Conservation (phyloP, 1,284 basidiomycete genomes). For the Nidula niveotomentosa region DNA sequence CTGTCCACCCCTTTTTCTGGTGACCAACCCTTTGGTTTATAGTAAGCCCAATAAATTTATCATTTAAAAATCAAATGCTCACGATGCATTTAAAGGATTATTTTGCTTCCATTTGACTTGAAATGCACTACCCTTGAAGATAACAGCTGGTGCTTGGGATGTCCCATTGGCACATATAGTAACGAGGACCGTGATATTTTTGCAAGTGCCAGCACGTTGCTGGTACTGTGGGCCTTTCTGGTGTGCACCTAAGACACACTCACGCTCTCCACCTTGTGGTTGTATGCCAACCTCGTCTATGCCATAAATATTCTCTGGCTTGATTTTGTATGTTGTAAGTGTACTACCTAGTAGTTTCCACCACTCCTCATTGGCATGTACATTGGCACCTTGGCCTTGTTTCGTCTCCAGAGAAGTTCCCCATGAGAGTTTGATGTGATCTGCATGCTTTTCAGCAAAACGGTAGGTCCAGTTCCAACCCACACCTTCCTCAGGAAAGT, state of each 20-base stretch:
- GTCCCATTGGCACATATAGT: too few species aligned
- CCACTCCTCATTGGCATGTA: conserved; percentile 25
- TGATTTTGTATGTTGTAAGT: conserved; percentile 6
- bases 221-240: too few species aligned
- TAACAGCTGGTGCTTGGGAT: too few species aligned
- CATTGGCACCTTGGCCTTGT: conserved; percentile 34
- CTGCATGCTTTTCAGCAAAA: conserved; percentile 29
- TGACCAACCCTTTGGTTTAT: conserved; percentile 25
- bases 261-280: conserved; percentile 9
- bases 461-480: conserved; percentile 34
- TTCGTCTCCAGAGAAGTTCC: conserved; percentile 24
- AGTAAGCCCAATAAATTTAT: conserved; percentile 4
- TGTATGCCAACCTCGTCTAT: conserved; percentile 34
- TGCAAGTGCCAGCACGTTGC: too few species aligned
- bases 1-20: conserved; percentile 34
- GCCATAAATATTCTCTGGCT: conserved; percentile 22
- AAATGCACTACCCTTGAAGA: conserved; percentile 36
- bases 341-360: too few species aligned
- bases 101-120: conserved; percentile 31
- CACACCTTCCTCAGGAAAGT: conserved; percentile 29
- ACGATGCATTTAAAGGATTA: conserved; percentile 36
- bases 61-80: conserved; percentile 14
- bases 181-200: too few species aligned
- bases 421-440: conserved; percentile 24
- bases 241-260: conserved; percentile 28